Evolutionary conservation across 192 early-diverging fungal species (phyloP).

Genomic region (Chytriomyces confervae): DNA sequence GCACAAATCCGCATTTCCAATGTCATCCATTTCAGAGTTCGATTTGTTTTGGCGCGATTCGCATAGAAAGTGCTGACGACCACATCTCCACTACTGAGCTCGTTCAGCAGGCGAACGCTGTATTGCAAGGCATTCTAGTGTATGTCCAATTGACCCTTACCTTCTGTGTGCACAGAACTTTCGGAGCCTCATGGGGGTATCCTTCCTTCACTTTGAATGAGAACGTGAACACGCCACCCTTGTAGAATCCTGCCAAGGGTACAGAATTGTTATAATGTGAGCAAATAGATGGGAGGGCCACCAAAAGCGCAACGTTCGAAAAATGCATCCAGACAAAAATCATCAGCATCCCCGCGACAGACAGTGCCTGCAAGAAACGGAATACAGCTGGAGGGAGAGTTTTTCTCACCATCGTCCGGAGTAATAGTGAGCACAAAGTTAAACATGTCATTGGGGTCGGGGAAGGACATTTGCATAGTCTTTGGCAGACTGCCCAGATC

Average conservation of each 20-base stretch:
- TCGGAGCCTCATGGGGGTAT: constrained; percentile 95
- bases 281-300: not conserved
- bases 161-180: constrained; percentile 85
- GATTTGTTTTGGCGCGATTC: not conserved
- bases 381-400: not conserved
- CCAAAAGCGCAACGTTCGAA: too few relatives aligned
- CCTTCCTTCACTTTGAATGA: constrained; percentile 80
- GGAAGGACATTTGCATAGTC: constrained; percentile 78
- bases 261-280: constrained; percentile 1
- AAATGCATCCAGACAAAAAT: too few relatives aligned
- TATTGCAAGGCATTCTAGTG: not conserved
- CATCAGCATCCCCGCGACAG: not conserved
- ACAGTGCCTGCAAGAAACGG: not conserved
- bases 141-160: constrained; percentile 45
- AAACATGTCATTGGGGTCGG: constrained; percentile 78
- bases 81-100: not conserved
- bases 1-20: too few relatives aligned
- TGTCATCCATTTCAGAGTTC: not conserved
- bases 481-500: constrained; percentile 77
- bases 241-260: constrained; percentile 73
- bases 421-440: constrained; percentile 82
- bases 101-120: not conserved
- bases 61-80: not conserved
- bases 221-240: constrained; percentile 82
- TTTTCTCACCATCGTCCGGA: constrained; percentile 79